Evolutionary conservation across 805 yeast genomes (phyloP).

Genomic region (Kodamaea sagamina): DNA sequence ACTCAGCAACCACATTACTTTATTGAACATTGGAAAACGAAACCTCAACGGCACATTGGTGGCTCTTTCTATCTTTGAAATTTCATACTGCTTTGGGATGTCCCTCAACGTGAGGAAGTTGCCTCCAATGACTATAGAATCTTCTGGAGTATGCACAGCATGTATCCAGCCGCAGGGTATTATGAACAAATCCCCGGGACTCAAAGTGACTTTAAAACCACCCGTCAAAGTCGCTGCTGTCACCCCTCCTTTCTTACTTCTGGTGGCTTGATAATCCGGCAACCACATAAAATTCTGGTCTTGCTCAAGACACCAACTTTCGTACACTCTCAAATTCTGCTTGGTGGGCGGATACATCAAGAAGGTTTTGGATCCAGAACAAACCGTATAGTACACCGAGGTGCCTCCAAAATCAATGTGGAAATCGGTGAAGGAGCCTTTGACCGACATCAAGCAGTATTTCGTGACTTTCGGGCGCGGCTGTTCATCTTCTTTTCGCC

Average conservation of each 20-base stretch:
- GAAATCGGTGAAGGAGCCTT: conserved; percentile 81
- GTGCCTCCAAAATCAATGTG: conserved; percentile 94
- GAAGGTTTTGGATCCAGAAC: conserved; percentile 74
- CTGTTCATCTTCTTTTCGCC: conserved; percentile 43
- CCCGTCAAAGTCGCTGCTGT: conserved; percentile 17
- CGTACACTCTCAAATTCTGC: conserved; percentile 59
- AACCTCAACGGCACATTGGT: conserved; percentile 77
- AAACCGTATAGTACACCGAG: conserved; percentile 82
- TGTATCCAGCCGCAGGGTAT: conserved; percentile 95
- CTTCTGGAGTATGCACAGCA: conserved; percentile 80
- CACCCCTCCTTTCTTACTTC: conserved; percentile 26
- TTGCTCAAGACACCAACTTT: conserved; percentile 69
- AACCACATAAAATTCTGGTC: conserved; percentile 67
- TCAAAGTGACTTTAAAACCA: conserved; percentile 57
- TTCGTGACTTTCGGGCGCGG: conserved; percentile 63
- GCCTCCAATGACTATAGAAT: conserved; percentile 85
- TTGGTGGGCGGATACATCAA: conserved; percentile 77
- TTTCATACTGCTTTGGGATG: conserved; percentile 60
- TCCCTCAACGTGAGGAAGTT: conserved; percentile 72
- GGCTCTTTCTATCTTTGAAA: conserved; percentile 60
- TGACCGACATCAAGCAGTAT: conserved; percentile 84
- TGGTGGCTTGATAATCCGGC: conserved; percentile 46
- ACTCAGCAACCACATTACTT: conserved; percentile 68
- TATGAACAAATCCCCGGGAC: conserved; percentile 71
- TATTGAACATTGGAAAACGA: conserved; percentile 75